A percentile compares a stretch with the other conserved stretches of the same genome.
Conservation (phyloP, 1,139 yeast species). For the Protomyces arabidopsidicola region DNA sequence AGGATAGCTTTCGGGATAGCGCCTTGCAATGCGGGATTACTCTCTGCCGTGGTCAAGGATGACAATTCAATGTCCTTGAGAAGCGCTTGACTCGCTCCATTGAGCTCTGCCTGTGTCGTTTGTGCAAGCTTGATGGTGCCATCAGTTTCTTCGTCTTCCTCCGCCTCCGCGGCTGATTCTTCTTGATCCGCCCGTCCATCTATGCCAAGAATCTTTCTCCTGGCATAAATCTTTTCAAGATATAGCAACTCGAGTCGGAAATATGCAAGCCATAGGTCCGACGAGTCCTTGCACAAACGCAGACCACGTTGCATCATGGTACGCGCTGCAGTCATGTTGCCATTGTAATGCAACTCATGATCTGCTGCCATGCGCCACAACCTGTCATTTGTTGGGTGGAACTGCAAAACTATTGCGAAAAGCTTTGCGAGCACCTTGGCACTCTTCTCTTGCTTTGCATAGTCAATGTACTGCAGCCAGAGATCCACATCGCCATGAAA, state of each 20-base stretch:
- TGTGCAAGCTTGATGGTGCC: constrained; percentile 12
- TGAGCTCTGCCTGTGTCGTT: constrained; percentile 5
- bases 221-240: constrained; percentile 72
- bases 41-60: constrained; percentile 9
- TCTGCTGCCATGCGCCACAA: constrained; percentile 96
- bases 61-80: constrained; percentile 21
- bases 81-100: not conserved
- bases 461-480: constrained; percentile 74
- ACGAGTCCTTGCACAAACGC: constrained; percentile 72
- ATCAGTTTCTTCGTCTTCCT: constrained; percentile 8
- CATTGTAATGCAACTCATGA: constrained; percentile 83
- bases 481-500: constrained; percentile 72
- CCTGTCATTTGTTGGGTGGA: constrained; percentile 85
- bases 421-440: constrained; percentile 75
- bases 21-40: constrained; percentile 26
- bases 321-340: constrained; percentile 86
- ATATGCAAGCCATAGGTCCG: constrained; percentile 76
- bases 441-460: constrained; percentile 69
- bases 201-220: constrained; percentile 72
- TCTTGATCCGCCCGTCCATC: constrained; percentile 3
- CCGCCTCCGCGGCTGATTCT: constrained; percentile 2
- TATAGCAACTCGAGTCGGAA: constrained; percentile 83
- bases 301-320: constrained; percentile 77
- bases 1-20: constrained; percentile 21
- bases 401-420: constrained; percentile 67